phyloP scores from a whole-genome alignment of 2,329 filamentous ascomycete genomes.

The Ophiostoma tasmaniense region DNA sequence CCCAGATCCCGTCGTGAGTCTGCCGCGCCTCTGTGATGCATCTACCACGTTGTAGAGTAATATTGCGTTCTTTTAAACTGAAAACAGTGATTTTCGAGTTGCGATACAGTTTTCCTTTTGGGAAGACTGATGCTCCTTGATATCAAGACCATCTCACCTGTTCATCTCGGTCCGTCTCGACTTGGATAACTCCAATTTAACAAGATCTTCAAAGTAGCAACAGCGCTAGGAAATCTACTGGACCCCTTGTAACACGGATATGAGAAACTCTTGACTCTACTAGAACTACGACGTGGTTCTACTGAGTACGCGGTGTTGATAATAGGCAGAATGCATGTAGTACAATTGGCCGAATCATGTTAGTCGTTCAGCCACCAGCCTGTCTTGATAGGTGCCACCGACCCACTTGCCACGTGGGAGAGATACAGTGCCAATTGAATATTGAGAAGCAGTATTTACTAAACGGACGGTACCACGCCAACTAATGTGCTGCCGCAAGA shows the following conservation, averaged over 20 bases:
- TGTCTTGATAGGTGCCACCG: not conserved
- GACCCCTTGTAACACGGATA: not conserved
- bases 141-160: not conserved
- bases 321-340: constrained; percentile 2
- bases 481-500: not conserved
- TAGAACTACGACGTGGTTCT: not conserved
- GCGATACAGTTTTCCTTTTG: not conserved
- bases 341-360: constrained; percentile 1
- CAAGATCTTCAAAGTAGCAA: not conserved
- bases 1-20: not conserved
- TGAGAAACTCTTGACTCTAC: not conserved
- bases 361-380: not conserved
- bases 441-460: not conserved
- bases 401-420: constrained; percentile 1
- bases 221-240: not conserved
- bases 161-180: not conserved
- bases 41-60: not conserved
- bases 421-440: not conserved
- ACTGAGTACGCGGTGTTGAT: not conserved
- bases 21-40: not conserved
- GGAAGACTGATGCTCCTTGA: not conserved
- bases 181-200: not conserved
- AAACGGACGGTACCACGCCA: not conserved
- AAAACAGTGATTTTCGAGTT: not conserved
- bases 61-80: not conserved